These are phyloP conservation scores for Cavenderia fasciculata DNA, from an alignment of 78 protist genomes.

Conservation along the genomic window DNA sequence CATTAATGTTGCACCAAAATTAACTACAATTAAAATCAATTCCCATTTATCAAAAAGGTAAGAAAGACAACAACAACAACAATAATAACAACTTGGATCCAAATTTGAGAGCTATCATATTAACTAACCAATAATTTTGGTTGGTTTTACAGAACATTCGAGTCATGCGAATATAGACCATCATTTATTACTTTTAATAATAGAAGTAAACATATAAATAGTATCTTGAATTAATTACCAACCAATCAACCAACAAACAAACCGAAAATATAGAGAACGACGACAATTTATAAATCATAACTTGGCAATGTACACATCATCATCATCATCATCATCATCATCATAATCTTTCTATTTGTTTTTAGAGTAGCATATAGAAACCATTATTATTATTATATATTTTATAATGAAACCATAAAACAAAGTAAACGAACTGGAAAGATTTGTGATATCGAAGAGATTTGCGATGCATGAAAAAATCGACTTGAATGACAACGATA, in stretches of 20 bases:
- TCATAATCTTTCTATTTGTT: neutral
- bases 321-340: neutral
- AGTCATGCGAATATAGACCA: slow-evolving; percentile 59
- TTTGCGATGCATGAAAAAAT: neutral
- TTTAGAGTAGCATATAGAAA: neutral
- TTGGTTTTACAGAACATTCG: slow-evolving; percentile 17
- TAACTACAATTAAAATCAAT: slow-evolving; percentile 47
- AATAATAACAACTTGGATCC: too few species aligned
- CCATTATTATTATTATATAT: neutral
- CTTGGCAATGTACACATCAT: neutral
- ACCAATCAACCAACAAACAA: neutral
- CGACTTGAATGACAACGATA: too few species aligned
- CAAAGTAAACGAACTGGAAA: neutral
- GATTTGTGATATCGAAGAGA: neutral
- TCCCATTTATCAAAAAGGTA: slow-evolving; percentile 65
- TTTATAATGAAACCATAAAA: neutral
- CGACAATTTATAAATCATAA: neutral
- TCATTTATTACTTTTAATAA: slow-evolving; percentile 46
- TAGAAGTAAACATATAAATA: slow-evolving; percentile 29
- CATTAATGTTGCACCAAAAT: slow-evolving; percentile 19
- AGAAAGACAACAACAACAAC: too few species aligned
- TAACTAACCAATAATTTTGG: neutral
- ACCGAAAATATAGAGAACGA: neutral
- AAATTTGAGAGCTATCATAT: neutral
- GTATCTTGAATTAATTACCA: neutral